Evolutionary conservation across 352 stramenopile genomes (phyloP).

Genomic region (Globisporangium rhizosaccharum): DNA sequence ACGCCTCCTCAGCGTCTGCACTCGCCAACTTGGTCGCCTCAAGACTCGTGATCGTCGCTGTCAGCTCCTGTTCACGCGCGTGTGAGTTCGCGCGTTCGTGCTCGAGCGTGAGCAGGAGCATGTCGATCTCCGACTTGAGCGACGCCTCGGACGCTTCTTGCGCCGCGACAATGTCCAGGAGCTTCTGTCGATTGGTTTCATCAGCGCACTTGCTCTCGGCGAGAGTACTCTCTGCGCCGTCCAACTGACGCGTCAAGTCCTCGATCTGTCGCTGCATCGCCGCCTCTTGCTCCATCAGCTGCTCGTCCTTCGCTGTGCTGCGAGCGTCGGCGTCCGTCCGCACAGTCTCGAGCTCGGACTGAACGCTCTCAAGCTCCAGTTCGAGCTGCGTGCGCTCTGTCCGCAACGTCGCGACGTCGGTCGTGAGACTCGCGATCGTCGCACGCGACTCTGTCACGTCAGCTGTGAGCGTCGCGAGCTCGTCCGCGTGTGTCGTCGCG

Average conservation of each 20-base stretch:
- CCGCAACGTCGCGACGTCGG: constrained; percentile 30
- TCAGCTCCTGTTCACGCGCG: constrained; percentile 35
- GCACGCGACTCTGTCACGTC: constrained; percentile 39
- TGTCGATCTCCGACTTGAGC: constrained; percentile 34
- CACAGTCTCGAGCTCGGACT: constrained; percentile 6
- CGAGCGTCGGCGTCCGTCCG: background rate
- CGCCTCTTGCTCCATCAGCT: constrained; percentile 15
- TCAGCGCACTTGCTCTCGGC: constrained; percentile 29
- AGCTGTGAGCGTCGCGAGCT: constrained; percentile 29
- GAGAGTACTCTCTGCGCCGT: constrained; percentile 25
- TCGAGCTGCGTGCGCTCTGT: constrained; percentile 32
- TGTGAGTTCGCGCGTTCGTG: constrained; percentile 38
- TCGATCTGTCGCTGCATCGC: constrained; percentile 23
- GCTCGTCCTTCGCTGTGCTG: constrained; percentile 19
- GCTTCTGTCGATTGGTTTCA: constrained; percentile 26
- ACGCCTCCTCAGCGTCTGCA: constrained; percentile 11
- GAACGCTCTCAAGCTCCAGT: constrained; percentile 22
- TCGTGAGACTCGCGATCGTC: constrained; percentile 30
- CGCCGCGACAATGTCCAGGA: constrained; percentile 35
- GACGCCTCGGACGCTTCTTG: constrained; percentile 42
- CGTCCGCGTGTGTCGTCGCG: constrained; percentile 26
- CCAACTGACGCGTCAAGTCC: constrained; percentile 22
- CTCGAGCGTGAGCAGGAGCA: constrained; percentile 33
- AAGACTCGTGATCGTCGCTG: constrained; percentile 21
- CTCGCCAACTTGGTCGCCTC: constrained; percentile 29